Percentiles rank a stretch among this genome's conserved stretches.
Evolutionary conservation across 2,329 filamentous ascomycete genomes (phyloP).

Genomic region (Diaporthe helianthi): DNA sequence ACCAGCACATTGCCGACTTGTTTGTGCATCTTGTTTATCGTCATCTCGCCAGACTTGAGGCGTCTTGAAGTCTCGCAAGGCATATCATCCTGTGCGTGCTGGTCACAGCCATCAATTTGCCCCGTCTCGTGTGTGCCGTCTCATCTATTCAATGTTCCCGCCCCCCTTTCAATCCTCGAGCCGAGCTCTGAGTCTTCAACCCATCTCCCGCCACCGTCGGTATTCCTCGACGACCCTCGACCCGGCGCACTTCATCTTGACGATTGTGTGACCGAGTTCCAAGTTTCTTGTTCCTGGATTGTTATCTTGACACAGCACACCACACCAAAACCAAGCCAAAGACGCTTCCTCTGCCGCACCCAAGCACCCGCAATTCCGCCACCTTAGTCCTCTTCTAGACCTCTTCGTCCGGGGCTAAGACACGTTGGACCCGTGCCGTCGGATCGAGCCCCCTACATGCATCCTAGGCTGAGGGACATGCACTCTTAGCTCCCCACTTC

Average conservation of each 20-base stretch:
- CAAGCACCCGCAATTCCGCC: slow-evolving; percentile 1
- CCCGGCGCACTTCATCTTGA: slow-evolving; percentile 11
- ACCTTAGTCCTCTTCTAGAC: slow-evolving; percentile 4
- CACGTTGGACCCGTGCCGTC: slow-evolving; percentile 21
- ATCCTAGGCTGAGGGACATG: slow-evolving; percentile 24
- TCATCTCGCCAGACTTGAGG: background rate
- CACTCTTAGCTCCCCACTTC: background rate
- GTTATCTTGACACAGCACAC: slow-evolving; percentile 13
- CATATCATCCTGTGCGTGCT: background rate
- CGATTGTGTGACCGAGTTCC: slow-evolving; percentile 16
- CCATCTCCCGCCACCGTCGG: background rate
- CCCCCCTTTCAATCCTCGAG: background rate
- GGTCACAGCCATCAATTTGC: background rate
- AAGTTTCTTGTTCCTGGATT: slow-evolving; percentile 17
- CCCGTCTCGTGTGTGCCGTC: too few relatives aligned
- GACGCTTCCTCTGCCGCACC: background rate
- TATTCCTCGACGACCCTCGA: background rate
- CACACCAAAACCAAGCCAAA: background rate
- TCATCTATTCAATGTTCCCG: background rate
- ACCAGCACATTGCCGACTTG: slow-evolving; percentile 12
- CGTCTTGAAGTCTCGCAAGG: background rate
- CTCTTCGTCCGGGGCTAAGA: slow-evolving; percentile 17
- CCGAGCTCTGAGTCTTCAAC: slow-evolving; percentile 1
- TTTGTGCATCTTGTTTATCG: background rate
- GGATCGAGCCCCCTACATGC: slow-evolving; percentile 5